Percentiles rank a stretch among this genome's conserved stretches.
Conservation (phyloP, 176 grass and related monocot species). For the Carex parvula region DNA sequence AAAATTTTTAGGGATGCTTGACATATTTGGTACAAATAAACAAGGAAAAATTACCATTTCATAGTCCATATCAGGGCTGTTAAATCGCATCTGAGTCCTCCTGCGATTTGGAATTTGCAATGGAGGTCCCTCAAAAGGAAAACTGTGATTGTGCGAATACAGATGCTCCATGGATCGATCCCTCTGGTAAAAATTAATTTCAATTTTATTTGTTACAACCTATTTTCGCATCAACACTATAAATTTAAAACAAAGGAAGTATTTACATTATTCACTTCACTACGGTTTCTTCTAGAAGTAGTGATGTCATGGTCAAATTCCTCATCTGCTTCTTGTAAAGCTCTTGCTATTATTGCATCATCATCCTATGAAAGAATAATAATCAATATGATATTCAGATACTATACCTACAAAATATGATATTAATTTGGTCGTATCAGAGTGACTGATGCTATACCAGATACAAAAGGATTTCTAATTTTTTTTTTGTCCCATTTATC, state of each 20-base stretch:
- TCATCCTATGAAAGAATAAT: conserved; percentile 50
- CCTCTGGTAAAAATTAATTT: conserved; percentile 41
- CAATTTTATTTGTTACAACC: not conserved
- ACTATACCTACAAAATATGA: not conserved
- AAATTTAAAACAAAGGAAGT: not conserved
- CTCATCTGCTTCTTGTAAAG: conserved; percentile 49
- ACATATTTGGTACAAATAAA: conserved; percentile 5
- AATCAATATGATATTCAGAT: not conserved
- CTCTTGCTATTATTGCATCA: conserved; percentile 57
- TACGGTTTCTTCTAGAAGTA: conserved; percentile 1
- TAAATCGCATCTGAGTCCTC: conserved; percentile 38
- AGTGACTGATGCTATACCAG: not conserved
- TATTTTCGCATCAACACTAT: not conserved
- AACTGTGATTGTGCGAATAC: conserved; percentile 35
- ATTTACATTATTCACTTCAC: conserved; percentile 13
- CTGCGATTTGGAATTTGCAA: conserved; percentile 34
- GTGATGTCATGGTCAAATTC: conserved; percentile 14
- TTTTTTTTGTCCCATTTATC: not conserved
- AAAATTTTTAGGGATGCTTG: not conserved
- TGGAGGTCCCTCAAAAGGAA: conserved; percentile 21
- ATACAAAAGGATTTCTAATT: not conserved
- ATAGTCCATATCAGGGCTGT: conserved; percentile 40
- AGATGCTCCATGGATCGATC: conserved; percentile 56
- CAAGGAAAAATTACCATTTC: conserved; percentile 43
- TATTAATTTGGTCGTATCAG: not conserved